phyloP scores from a whole-genome alignment of 805 yeast species.

The Saturnispora zaruensis region DNA sequence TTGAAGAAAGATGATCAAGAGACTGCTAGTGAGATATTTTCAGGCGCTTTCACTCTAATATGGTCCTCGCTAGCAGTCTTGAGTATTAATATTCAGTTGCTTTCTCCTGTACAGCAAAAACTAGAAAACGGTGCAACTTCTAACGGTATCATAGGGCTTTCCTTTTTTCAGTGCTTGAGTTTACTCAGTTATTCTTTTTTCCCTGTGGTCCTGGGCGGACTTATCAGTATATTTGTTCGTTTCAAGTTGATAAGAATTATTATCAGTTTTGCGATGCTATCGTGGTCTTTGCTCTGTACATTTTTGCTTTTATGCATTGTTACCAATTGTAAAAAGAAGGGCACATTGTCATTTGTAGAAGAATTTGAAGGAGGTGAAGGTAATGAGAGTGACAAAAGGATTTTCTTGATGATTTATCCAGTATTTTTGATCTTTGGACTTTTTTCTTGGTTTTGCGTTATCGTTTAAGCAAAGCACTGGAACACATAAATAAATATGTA shows the following conservation, averaged over 20 bases:
- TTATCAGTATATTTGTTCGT: constrained; percentile 35
- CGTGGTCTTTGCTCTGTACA: constrained; percentile 48
- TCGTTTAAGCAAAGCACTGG: constrained; percentile 24
- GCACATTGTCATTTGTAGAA: constrained; percentile 12
- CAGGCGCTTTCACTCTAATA: constrained; percentile 44
- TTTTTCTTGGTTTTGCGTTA: constrained; percentile 47
- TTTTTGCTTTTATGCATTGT: constrained; percentile 42
- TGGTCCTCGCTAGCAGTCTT: constrained; percentile 43
- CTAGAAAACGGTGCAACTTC: constrained; percentile 23
- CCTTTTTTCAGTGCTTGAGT: constrained; percentile 47
- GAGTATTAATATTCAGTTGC: constrained; percentile 45
- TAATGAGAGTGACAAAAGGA: constrained; percentile 46
- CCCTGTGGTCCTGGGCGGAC: constrained; percentile 43
- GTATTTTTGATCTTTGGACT: constrained; percentile 43
- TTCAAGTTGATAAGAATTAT: constrained; percentile 37
- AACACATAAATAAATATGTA: neutral
- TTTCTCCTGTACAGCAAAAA: constrained; percentile 37
- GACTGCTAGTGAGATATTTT: constrained; percentile 40
- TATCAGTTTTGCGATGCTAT: constrained; percentile 33
- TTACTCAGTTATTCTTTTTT: constrained; percentile 49
- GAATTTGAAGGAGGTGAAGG: constrained; percentile 18
- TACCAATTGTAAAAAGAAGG: constrained; percentile 25
- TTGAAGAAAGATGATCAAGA: constrained; percentile 18
- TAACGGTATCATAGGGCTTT: constrained; percentile 32
- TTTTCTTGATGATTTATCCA: constrained; percentile 46